These are phyloP conservation scores for Rosa multiflora DNA, from an alignment of 306 rosid genomes.

Conservation along the genomic window DNA sequence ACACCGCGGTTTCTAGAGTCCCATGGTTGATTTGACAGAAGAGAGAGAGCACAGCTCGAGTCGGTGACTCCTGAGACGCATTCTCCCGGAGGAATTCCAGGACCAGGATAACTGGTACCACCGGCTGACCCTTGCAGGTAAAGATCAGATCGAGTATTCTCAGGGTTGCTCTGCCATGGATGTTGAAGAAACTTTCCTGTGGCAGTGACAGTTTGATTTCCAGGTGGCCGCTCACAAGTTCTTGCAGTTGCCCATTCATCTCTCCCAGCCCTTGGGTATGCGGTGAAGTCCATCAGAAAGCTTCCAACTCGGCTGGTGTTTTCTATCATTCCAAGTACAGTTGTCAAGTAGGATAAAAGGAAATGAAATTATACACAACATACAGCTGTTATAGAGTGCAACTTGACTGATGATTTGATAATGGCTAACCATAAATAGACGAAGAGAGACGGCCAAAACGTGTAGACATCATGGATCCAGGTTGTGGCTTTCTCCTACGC, in stretches of 20 bases:
- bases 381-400: neutral
- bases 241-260: constrained; percentile 47
- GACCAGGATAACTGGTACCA: constrained; percentile 50
- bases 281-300: constrained; percentile 72
- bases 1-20: constrained; percentile 64
- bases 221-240: constrained; percentile 46
- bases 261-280: constrained; percentile 58
- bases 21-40: constrained; percentile 97
- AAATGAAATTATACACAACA: neutral
- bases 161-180: constrained; percentile 64
- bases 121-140: constrained; percentile 61
- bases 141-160: constrained; percentile 43
- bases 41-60: constrained; percentile 99
- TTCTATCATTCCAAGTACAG: constrained; percentile 41
- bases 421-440: constrained; percentile 57
- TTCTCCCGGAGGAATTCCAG: constrained; percentile 65
- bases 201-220: constrained; percentile 35
- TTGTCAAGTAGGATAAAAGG: neutral
- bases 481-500: constrained; percentile 89
- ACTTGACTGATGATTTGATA: constrained; percentile 10
- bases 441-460: constrained; percentile 57
- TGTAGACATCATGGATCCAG: constrained; percentile 62
- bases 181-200: constrained; percentile 37
- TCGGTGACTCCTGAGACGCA: constrained; percentile 58
- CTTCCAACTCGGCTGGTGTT: constrained; percentile 55